Percentiles rank a stretch among this genome's conserved stretches.
Evolutionary conservation across 106 monocot species (phyloP).

Genomic region (Platanthera zijinensis): DNA sequence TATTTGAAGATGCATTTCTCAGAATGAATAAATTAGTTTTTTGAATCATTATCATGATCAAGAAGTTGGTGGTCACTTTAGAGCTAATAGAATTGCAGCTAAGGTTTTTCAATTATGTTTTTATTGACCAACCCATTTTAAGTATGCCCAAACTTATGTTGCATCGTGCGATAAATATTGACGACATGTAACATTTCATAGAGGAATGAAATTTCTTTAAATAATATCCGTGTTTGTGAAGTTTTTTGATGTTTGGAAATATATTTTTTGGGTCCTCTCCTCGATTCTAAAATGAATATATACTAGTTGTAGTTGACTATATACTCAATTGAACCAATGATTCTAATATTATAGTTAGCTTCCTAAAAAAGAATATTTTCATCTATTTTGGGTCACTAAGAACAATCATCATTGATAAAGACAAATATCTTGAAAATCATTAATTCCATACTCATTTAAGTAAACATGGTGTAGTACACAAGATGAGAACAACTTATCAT

Average conservation of each 20-base stretch:
- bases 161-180: not conserved
- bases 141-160: not conserved
- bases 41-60: not conserved
- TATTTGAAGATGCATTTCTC: conserved; percentile 2
- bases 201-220: not conserved
- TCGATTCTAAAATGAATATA: not conserved
- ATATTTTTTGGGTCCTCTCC: not conserved
- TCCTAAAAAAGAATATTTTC: too few relatives aligned
- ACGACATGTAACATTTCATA: not conserved
- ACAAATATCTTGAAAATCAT: too few relatives aligned
- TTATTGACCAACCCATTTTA: conserved; percentile 14
- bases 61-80: not conserved
- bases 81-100: not conserved
- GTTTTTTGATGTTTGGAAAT: not conserved
- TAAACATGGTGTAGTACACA: too few relatives aligned
- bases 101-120: conserved; percentile 15
- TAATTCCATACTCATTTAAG: too few relatives aligned
- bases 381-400: too few relatives aligned
- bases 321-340: not conserved
- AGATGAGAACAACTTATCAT: too few relatives aligned
- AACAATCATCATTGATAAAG: too few relatives aligned
- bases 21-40: not conserved
- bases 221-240: not conserved
- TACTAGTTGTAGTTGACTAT: not conserved
- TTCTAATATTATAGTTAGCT: not conserved